Conservation (phyloP, 1,139 yeast species). For the Lodderomyces pseudojiufengensis region DNA sequence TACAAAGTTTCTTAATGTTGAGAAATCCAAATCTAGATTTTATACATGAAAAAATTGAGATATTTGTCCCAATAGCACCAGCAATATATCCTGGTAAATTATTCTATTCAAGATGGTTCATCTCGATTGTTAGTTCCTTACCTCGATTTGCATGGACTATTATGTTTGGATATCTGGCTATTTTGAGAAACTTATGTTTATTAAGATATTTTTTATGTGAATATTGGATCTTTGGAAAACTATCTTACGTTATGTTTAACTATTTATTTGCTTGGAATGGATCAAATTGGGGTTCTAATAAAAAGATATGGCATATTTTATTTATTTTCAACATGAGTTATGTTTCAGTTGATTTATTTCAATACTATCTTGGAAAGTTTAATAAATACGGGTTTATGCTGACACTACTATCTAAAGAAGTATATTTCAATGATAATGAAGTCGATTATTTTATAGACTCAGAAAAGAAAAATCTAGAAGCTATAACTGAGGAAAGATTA, state of each 20-base stretch:
- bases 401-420: conserved; percentile 32
- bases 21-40: conserved; percentile 29
- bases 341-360: conserved; percentile 76
- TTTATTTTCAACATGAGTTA: conserved; percentile 84
- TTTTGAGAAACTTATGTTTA: conserved; percentile 55
- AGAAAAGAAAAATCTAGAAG: too few relatives aligned
- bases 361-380: conserved; percentile 75
- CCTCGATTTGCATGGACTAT: conserved; percentile 35
- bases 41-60: conserved; percentile 50
- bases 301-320: conserved; percentile 61
- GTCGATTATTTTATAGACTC: conserved; percentile 5
- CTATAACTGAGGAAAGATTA: conserved; percentile 14
- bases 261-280: conserved; percentile 87
- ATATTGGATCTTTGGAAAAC: conserved; percentile 50
- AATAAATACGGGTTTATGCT: conserved; percentile 40
- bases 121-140: conserved; percentile 50
- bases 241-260: conserved; percentile 77
- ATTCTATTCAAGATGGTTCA: conserved; percentile 53
- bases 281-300: conserved; percentile 61
- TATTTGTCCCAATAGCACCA: conserved; percentile 79
- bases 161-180: conserved; percentile 60
- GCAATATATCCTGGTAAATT: conserved; percentile 84
- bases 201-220: conserved; percentile 45
- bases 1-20: conserved; percentile 69
- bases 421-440: conserved; percentile 36